These are phyloP conservation scores for Xylariaceae sp. DNA, from an alignment of 2,329 filamentous ascomycete species.

Conservation along the genomic window DNA sequence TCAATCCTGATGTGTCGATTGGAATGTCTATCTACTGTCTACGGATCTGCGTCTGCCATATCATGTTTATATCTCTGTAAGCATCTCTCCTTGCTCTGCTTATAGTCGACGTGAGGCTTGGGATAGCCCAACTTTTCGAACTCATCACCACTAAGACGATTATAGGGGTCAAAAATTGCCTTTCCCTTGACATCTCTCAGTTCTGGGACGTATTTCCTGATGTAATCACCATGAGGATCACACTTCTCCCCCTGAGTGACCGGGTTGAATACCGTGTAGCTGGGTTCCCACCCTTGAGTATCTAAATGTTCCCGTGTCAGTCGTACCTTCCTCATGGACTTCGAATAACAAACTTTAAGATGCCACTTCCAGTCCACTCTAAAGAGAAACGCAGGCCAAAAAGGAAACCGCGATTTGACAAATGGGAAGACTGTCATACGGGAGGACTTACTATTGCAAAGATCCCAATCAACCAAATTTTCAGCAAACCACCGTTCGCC, in stretches of 20 bases:
- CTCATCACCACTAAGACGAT: slow-evolving; percentile 42
- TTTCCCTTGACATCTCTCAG: slow-evolving; percentile 52
- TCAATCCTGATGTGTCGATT: no score
- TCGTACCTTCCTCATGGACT: no score
- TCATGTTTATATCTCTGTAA: slow-evolving; percentile 56
- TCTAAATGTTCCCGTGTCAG: no score
- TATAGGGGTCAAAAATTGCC: slow-evolving; percentile 64
- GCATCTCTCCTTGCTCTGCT: slow-evolving; percentile 52
- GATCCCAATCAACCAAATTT: slow-evolving; percentile 57
- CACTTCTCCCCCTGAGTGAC: slow-evolving; percentile 65
- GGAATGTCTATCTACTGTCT: no score
- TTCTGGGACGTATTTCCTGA: slow-evolving; percentile 63
- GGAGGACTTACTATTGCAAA: no score
- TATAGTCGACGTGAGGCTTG: slow-evolving; percentile 59
- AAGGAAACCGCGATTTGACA: no score
- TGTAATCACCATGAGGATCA: slow-evolving; percentile 61
- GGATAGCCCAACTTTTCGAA: slow-evolving; percentile 59
- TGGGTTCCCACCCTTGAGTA: slow-evolving; percentile 67
- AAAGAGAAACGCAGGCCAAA: no score
- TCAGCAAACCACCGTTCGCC: slow-evolving; percentile 65
- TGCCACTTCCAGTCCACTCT: no score
- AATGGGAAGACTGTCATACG: no score
- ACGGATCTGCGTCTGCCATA: slow-evolving; percentile 25
- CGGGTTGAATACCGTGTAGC: slow-evolving; percentile 70
- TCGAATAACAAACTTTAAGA: no score